phyloP scores from a whole-genome alignment of 1,284 basidiomycete species.

The Marasmius oreades region DNA sequence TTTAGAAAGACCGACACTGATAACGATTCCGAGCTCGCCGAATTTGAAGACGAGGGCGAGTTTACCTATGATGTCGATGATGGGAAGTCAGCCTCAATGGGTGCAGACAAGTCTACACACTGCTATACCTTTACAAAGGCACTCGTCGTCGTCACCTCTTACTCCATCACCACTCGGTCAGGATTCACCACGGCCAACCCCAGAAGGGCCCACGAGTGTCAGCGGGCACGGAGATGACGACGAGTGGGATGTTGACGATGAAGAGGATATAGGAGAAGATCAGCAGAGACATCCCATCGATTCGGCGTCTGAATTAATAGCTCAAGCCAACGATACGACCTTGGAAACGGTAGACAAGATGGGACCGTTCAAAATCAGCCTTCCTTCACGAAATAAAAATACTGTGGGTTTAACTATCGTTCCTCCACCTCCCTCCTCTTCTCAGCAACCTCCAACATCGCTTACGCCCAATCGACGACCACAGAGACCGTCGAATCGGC shows the following conservation, averaged over 20 bases:
- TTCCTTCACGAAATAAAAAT: not conserved
- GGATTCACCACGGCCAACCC: slow-evolving; percentile 14
- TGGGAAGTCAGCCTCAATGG: not conserved
- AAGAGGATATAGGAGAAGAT: not conserved
- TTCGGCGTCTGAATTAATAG: not conserved
- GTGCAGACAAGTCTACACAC: not conserved
- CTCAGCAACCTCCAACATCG: no score
- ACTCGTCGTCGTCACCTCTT: not conserved
- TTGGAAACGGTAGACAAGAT: not conserved
- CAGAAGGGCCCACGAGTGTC: slow-evolving; percentile 3
- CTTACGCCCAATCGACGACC: no score
- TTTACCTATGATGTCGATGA: not conserved
- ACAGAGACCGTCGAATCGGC: no score
- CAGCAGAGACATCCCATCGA: not conserved
- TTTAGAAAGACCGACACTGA: not conserved
- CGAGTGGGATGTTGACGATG: not conserved
- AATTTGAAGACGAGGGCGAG: not conserved
- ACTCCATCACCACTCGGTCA: slow-evolving; percentile 17
- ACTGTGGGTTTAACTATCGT: not conserved
- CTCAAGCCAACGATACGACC: not conserved
- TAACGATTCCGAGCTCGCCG: not conserved
- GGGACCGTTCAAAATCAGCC: not conserved
- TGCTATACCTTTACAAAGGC: not conserved
- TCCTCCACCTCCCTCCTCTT: not conserved
- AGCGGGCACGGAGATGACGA: not conserved